Evolutionary conservation across 2,329 filamentous ascomycete species (phyloP), one percentile per base, ranked within the genome.

Genomic region (Tolypocladium endophyticum): DNA sequence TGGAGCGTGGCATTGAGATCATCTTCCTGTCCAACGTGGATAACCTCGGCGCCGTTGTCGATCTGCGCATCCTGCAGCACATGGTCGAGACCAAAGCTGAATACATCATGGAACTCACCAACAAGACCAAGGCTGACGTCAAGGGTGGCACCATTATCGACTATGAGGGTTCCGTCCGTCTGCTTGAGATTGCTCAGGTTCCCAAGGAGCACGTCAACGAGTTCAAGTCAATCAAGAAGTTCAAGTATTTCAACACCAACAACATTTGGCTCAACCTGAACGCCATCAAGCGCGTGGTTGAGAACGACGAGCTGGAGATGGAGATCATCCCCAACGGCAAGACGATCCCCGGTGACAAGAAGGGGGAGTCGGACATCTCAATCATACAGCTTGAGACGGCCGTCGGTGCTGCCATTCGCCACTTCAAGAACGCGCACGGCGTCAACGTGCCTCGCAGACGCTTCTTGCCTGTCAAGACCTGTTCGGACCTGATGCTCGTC

Each of bases 181-280:
- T 99, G 67, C 89, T 99, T 58, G 94, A 99, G 82, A 97, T 99
- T 70, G 94, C 94, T 18, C 94, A 99, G 83, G 94, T 99, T 41
- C 94, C 94, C 78, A 99, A 97, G 87, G 91, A 99, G 83, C 94
- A 99, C 79, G 90, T 94, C 76, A 97, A 99, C 80, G 94, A 99
- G 81, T 99, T 99, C 90, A 99, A 99, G 87, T 97, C 92, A 56
- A 99, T 99, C 84, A 99, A 99, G 88, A 99, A 99, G 85, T 99
- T 99, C 89, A 97, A 96, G 85, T 99, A 99, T 87, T 99, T 99
- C 88, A 99, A 99, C 87, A 99, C 94, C 78, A 99, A 99, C 89
- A 99, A 99, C 86, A 97, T 99, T 79, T 99, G 94, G 94, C 89
- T 99, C 84, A 96, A 96, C 81, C 84, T 97, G 70, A 87, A 90